These are phyloP conservation scores for Diaporthe amygdali DNA, from an alignment of 2,329 filamentous ascomycete species.

Conservation along the genomic window DNA sequence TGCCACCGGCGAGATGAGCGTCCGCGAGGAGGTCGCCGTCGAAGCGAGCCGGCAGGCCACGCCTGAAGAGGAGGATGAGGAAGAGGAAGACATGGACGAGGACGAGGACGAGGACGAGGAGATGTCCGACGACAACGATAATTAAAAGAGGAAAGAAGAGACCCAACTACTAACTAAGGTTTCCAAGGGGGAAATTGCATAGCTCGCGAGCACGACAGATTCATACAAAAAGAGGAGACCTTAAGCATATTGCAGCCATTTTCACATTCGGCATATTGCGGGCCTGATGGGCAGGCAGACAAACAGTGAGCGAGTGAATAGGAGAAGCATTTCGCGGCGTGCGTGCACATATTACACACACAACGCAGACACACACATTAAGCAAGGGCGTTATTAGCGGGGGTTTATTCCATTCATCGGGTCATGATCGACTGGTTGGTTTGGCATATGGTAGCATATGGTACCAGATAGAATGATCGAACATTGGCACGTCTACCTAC, in stretches of 20 bases:
- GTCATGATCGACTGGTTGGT: too few relatives aligned
- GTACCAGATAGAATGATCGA: too few relatives aligned
- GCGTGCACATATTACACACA: background rate
- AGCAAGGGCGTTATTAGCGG: too few relatives aligned
- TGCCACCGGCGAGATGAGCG: conserved; percentile 22
- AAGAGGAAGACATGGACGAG: background rate
- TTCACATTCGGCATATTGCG: background rate
- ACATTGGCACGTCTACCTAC: too few relatives aligned
- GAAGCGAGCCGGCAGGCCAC: conserved; percentile 26
- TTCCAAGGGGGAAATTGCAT: background rate
- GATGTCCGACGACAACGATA: background rate
- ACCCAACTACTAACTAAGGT: background rate
- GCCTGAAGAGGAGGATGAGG: conserved; percentile 8
- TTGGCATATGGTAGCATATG: too few relatives aligned
- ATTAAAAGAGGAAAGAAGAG: background rate
- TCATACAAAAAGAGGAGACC: background rate
- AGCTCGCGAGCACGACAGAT: background rate
- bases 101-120: background rate
- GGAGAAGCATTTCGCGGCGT: background rate
- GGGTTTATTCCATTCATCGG: too few relatives aligned
- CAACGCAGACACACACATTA: too few relatives aligned
- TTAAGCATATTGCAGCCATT: background rate
- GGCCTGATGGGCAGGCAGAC: too few relatives aligned
- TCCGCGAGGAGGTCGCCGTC: conserved; percentile 32
- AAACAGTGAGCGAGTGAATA: too few relatives aligned